Evolutionary conservation across 345 rosid species (phyloP).

Genomic region (Gossypium thurberi): DNA sequence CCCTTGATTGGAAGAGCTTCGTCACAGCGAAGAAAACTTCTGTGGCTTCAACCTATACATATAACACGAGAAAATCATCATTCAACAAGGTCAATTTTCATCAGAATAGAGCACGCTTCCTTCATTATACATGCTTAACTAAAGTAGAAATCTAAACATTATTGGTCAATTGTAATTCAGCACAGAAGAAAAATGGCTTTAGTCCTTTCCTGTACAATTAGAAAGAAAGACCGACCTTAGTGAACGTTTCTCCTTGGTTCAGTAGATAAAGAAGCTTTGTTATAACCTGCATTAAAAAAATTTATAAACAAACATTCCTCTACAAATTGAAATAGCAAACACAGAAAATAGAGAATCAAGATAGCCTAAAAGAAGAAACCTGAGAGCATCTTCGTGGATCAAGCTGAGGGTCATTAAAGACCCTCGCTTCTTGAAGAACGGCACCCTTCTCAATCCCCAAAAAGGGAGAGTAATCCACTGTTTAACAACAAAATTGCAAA

Average conservation of each 20-base stretch:
- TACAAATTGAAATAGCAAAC: constrained; percentile 3
- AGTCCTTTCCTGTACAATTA: not conserved
- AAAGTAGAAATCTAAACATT: not conserved
- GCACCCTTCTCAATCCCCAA: constrained; percentile 96
- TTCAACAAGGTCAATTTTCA: not conserved
- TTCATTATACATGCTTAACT: not conserved
- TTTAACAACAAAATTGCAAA: constrained; percentile 15
- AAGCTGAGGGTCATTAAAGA: constrained; percentile 94
- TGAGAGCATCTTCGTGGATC: constrained; percentile 97
- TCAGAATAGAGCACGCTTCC: not conserved
- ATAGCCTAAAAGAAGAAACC: constrained; percentile 33
- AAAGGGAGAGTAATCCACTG: constrained; percentile 92
- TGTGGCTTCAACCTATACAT: constrained; percentile 73
- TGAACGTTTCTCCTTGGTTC: constrained; percentile 92
- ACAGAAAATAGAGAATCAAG: not conserved
- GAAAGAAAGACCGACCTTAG: constrained; percentile 49
- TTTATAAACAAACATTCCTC: constrained; percentile 4
- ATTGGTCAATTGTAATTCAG: not conserved
- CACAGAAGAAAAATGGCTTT: not conserved
- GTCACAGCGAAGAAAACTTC: constrained; percentile 95
- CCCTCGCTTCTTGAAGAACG: constrained; percentile 96
- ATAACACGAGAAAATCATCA: constrained; percentile 7
- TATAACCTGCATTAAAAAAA: constrained; percentile 58
- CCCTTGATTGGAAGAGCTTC: constrained; percentile 92
- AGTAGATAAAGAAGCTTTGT: constrained; percentile 89